These are phyloP conservation scores for Zymoseptoria ardabiliae DNA, from an alignment of 2,329 filamentous ascomycete species.

Conservation along the genomic window DNA sequence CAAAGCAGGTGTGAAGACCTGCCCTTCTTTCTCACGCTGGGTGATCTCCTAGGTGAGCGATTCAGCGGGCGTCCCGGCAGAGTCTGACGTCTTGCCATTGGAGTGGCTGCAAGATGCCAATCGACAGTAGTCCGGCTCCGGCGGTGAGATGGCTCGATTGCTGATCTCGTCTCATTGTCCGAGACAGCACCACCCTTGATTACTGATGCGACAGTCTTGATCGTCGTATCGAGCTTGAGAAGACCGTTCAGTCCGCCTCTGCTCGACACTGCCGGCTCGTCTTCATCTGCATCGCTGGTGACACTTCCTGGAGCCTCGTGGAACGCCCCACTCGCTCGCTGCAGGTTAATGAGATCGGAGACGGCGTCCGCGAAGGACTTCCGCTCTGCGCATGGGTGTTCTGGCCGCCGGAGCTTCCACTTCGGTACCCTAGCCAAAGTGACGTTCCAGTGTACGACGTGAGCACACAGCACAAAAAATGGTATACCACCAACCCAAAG, in stretches of 20 bases:
- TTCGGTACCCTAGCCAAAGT: conserved; percentile 79
- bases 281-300: conserved; percentile 44
- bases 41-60: neutral
- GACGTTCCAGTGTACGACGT: conserved; percentile 75
- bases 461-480: conserved; percentile 64
- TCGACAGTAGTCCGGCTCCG: neutral
- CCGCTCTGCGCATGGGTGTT: conserved; percentile 36
- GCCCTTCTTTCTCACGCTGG: conserved; percentile 32
- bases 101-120: neutral
- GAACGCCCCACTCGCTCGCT: conserved; percentile 23
- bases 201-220: neutral
- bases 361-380: conserved; percentile 39
- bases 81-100: conserved; percentile 1
- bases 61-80: neutral
- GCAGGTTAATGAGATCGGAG: conserved; percentile 31
- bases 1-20: conserved; percentile 61
- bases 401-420: conserved; percentile 71
- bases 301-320: conserved; percentile 9
- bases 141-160: conserved; percentile 14
- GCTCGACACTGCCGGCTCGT: conserved; percentile 20
- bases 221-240: conserved; percentile 2
- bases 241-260: conserved; percentile 16
- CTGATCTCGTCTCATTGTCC: conserved; percentile 15
- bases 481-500: conserved; percentile 60
- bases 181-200: conserved; percentile 4